phyloP scores from a whole-genome alignment of 768 basidiomycete species.

The Termitomyces sp. region DNA sequence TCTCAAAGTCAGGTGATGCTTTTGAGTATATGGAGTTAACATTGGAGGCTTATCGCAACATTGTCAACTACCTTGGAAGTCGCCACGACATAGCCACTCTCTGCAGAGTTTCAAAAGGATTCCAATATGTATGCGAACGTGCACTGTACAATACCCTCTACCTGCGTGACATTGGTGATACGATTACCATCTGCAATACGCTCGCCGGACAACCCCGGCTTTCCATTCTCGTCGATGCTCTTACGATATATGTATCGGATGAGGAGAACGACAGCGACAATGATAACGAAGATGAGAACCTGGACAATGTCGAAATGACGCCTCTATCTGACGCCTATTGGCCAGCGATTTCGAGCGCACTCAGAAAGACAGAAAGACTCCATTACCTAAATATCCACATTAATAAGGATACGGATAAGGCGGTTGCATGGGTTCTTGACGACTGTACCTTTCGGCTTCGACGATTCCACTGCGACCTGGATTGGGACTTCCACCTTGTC shows the following conservation, averaged over 20 bases:
- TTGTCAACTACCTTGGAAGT: constrained; percentile 46
- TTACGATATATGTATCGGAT: constrained; percentile 43
- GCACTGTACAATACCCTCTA: constrained; percentile 57
- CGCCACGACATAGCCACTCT: constrained; percentile 51
- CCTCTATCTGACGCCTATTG: constrained; percentile 38
- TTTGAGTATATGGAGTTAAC: constrained; percentile 50
- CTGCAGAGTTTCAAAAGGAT: constrained; percentile 52
- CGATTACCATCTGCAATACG: constrained; percentile 40
- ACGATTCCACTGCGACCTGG: constrained; percentile 59
- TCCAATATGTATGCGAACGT: constrained; percentile 49
- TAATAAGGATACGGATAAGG: constrained; percentile 28
- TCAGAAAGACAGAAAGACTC: constrained; percentile 40
- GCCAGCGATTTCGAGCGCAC: constrained; percentile 41
- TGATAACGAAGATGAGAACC: constrained; percentile 19
- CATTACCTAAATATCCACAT: constrained; percentile 49
- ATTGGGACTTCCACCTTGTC: constrained; percentile 55
- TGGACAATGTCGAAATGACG: constrained; percentile 16
- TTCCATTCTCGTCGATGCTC: constrained; percentile 45
- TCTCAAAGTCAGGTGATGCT: constrained; percentile 34
- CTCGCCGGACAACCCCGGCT: constrained; percentile 42
- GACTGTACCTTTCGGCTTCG: constrained; percentile 48
- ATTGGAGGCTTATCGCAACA: constrained; percentile 51
- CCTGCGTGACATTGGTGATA: constrained; percentile 33
- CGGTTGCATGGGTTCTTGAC: constrained; percentile 34
- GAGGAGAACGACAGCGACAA: constrained; percentile 24